A percentile compares a stretch with the other conserved stretches of the same genome.
These are phyloP conservation scores for Aspergillus ibericus DNA, from an alignment of 2,329 filamentous ascomycete genomes.

Conservation along the genomic window DNA sequence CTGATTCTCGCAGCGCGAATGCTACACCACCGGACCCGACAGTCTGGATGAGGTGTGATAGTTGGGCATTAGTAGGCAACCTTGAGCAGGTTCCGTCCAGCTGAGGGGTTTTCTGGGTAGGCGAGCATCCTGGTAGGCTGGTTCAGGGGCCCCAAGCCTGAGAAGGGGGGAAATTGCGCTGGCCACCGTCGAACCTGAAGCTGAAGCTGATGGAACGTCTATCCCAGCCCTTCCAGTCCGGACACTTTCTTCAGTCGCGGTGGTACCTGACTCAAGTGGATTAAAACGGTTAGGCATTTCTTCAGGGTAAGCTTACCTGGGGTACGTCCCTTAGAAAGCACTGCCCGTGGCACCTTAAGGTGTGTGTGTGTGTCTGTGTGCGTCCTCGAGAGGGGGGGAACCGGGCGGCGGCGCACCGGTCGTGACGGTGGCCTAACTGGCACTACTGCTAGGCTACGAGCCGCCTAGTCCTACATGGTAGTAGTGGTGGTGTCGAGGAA, in stretches of 20 bases:
- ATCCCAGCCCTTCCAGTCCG: too few relatives aligned
- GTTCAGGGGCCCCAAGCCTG: background rate
- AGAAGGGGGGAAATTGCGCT: background rate
- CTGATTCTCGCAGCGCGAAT: slow-evolving; percentile 18
- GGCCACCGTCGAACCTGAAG: background rate
- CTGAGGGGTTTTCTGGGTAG: slow-evolving; percentile 14
- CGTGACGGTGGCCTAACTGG: background rate
- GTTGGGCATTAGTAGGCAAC: slow-evolving; percentile 25
- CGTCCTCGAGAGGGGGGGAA: too few relatives aligned
- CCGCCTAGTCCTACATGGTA: too few relatives aligned
- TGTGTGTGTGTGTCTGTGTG: background rate
- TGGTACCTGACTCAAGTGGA: slow-evolving; percentile 2
- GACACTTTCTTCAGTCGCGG: background rate
- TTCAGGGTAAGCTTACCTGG: slow-evolving; percentile 10
- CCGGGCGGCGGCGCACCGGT: background rate
- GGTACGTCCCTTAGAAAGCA: background rate
- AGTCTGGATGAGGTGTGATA: slow-evolving; percentile 29
- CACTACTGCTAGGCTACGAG: too few relatives aligned
- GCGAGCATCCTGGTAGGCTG: background rate
- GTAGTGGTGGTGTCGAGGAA: too few relatives aligned
- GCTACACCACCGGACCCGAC: slow-evolving; percentile 24
- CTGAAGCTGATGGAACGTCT: background rate
- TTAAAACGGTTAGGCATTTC: slow-evolving; percentile 1
- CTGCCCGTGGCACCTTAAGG: background rate
- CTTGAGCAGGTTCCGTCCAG: slow-evolving; percentile 14